Evolutionary conservation across 2,329 filamentous ascomycete genomes (phyloP).

Genomic region (Phialophora verrucosa): DNA sequence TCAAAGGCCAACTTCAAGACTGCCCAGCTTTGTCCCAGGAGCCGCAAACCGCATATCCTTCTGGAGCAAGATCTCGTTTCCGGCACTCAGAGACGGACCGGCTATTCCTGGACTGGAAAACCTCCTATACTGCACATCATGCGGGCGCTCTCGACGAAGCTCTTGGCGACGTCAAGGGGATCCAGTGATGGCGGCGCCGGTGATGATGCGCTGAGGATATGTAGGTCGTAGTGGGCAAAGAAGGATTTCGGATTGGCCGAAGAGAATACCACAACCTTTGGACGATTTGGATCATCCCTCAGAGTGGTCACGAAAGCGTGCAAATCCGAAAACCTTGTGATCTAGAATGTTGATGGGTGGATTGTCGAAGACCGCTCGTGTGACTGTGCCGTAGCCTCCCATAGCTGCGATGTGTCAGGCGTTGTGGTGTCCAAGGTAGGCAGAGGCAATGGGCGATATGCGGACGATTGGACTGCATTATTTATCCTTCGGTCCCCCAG

Average conservation of each 20-base stretch:
- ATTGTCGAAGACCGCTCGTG: slow-evolving; percentile 19
- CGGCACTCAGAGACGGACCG: slow-evolving; percentile 9
- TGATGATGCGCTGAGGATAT: slow-evolving; percentile 13
- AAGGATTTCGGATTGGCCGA: slow-evolving; percentile 22
- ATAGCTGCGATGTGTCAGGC: background rate
- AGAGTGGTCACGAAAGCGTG: slow-evolving; percentile 9
- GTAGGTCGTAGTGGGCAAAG: slow-evolving; percentile 15
- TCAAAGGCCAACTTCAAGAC: slow-evolving; percentile 9
- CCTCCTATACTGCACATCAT: slow-evolving; percentile 19
- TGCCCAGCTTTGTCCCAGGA: slow-evolving; percentile 7
- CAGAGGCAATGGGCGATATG: background rate
- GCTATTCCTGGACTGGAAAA: slow-evolving; percentile 14
- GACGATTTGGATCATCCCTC: slow-evolving; percentile 2
- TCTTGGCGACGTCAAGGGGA: background rate
- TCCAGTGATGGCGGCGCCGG: background rate
- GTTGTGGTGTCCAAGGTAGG: background rate
- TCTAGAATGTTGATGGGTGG: slow-evolving; percentile 17
- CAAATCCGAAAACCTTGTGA: slow-evolving; percentile 16
- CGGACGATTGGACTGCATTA: background rate
- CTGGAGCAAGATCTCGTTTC: slow-evolving; percentile 18
- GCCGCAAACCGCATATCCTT: slow-evolving; percentile 14
- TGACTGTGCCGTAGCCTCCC: too few species aligned
- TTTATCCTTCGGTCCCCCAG: background rate
- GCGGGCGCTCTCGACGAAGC: slow-evolving; percentile 13
- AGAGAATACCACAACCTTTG: slow-evolving; percentile 20